Evolutionary conservation across 164 flowering plant genomes (phyloP), one percentile per base, ranked within the genome.

Genomic region (Vitis rotundifolia): DNA sequence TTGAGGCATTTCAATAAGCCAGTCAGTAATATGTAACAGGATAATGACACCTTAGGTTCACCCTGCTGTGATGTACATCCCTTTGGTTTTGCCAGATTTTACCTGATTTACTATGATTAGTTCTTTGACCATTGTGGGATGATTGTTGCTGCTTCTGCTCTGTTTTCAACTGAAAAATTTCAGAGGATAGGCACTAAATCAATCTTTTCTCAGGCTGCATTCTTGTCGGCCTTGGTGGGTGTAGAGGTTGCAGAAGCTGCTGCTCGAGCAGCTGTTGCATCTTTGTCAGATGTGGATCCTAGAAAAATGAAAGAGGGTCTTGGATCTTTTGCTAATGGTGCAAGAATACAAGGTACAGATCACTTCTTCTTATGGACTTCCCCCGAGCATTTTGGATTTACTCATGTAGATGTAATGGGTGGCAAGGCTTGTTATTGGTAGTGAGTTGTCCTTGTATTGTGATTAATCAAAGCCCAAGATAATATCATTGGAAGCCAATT

Each of bases 141-240:
- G 12, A 53, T 6, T 54, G 63, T 59, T 11, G 26, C 26, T 22
- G 26, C 26, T 22, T 22, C 26, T 22, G 26, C 26, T 22, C 26
- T 22, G 26, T 22, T 22, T 22, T 22, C 26, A 22, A 22, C 26
- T 22, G 26, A 1, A 22, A 22, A 22, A 1, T 22, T 22, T 22
- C 26, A 22, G 1, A 22, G 1, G 26, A 22, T 22, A 22, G 0
- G 26, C 26, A 22, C 26, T 22, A 22, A 22, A 22, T 22, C 26
- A 22, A 22, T 22, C 52, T 67, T 66, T 67, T 77, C 44, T 57
- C 84, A 95, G 99, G 98, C 89, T 74, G 97, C 95, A 62, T 93
- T 93, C 77, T 80, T 96, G 59, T 91, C 98, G 7, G 89, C 97
- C 61, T 64, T 96, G 84, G 95, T 79, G 19, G 98, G 99, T 61